phyloP scores from a whole-genome alignment of 106 monocot genomes.

The Xerophyta viscosa region DNA sequence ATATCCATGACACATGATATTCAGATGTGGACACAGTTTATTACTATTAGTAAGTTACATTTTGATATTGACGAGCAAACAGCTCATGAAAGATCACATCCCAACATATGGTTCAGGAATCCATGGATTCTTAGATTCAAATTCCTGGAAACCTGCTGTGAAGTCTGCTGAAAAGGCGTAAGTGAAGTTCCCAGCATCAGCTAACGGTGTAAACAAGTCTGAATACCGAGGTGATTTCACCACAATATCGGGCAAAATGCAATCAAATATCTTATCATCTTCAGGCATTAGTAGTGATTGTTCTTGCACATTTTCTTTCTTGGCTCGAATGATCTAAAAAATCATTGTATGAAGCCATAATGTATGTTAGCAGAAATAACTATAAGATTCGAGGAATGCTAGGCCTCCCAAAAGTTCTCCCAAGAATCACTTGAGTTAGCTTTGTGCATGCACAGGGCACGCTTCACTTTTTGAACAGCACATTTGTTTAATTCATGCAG shows the following conservation, averaged over 20 bases:
- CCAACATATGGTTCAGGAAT: constrained; percentile 4
- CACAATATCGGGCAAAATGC: constrained; percentile 44
- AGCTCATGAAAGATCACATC: too few relatives aligned
- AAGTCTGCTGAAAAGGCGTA: constrained; percentile 23
- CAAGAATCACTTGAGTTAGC: too few relatives aligned
- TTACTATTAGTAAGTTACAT: background rate
- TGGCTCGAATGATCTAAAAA: constrained; percentile 38
- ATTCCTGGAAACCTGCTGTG: constrained; percentile 16
- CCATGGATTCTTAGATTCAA: background rate
- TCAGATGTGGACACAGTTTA: background rate
- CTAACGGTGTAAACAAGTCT: constrained; percentile 40
- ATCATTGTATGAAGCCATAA: too few relatives aligned
- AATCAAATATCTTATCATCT: constrained; percentile 54
- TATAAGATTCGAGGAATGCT: too few relatives aligned
- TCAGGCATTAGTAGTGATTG: background rate
- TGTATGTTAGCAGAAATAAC: too few relatives aligned
- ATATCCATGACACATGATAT: too few relatives aligned
- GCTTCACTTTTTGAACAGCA: too few relatives aligned
- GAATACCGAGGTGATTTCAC: constrained; percentile 44
- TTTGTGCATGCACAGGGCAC: too few relatives aligned
- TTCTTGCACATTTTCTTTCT: constrained; percentile 10
- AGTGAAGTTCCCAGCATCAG: constrained; percentile 15
- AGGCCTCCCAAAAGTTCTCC: too few relatives aligned
- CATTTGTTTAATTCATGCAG: too few relatives aligned
- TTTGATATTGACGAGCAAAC: too few relatives aligned